These are phyloP conservation scores for Nicotiana tabacum DNA, from an alignment of 257 asterid genomes.

Conservation along the genomic window DNA sequence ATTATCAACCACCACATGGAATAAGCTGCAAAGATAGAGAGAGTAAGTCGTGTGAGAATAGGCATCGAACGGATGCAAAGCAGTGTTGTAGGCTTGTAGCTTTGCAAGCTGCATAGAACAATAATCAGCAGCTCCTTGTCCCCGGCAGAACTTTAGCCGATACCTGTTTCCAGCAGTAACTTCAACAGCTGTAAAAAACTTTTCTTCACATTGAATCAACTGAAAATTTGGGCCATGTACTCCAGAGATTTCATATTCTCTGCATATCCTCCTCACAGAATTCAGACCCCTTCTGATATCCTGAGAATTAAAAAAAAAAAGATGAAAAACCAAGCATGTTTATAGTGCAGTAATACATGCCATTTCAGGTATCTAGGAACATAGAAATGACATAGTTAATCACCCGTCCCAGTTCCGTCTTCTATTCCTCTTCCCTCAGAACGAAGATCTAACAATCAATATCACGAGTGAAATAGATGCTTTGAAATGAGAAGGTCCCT, in stretches of 20 bases:
- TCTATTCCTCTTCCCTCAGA: background rate
- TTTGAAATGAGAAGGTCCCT: background rate
- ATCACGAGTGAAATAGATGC: background rate
- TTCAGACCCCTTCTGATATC: constrained; percentile 94
- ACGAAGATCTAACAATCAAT: background rate
- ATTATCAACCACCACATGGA: constrained; percentile 87
- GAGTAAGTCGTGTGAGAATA: constrained; percentile 1
- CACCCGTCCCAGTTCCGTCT: background rate
- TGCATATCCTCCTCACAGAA: constrained; percentile 75
- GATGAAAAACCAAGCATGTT: background rate
- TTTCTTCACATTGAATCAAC: constrained; percentile 89
- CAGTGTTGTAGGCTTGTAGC: background rate
- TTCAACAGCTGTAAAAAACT: constrained; percentile 95
- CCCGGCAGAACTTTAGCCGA: background rate
- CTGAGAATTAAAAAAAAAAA: constrained; percentile 29
- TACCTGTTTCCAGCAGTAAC: constrained; percentile 99
- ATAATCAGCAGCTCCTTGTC: constrained; percentile 9
- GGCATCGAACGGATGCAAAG: background rate
- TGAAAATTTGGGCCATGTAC: constrained; percentile 84
- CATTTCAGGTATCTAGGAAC: background rate
- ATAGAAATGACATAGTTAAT: background rate
- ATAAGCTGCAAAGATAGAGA: constrained; percentile 52
- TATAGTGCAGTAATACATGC: background rate
- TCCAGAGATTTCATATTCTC: constrained; percentile 48
- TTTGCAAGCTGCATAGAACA: background rate